Base-by-base conservation (phyloP, 1,139 yeast species). In the Candida sp. region DNA sequence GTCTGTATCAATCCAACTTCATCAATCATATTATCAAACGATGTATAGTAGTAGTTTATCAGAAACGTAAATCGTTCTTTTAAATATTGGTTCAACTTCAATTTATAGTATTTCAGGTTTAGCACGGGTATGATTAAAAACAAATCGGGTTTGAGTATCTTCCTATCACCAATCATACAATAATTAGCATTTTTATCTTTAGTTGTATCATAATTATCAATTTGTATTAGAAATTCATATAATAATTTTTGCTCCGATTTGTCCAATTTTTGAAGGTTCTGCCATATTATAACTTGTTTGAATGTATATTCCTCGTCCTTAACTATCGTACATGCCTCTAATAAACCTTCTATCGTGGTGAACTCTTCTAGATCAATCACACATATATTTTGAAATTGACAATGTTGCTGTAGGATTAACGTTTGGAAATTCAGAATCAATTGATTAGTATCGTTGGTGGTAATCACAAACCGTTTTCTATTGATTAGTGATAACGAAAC, bases 61-160 rank as follows among this genome's bases (percentile, higher is more conserved):
- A 64, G 58, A 43, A 70, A 70, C 73, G 75, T 68, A 49, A 73
- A 70, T 50, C 64, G 60, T 46, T 66, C 71, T 50, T 70, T 71
- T 35, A 73, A 53, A 34, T 54, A 59, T 36, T 61, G 70, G 43
- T 66, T 54, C 5, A 66, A 44, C 43, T 53, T 53, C 8, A 53
- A 49, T 4, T 52, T 44, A 15, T 48, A 46, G 2, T 43, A 41
- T 19, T 43, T 47, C 23, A 50, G 45, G 22, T 55, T 60, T 25
- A 66, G 45, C 9, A 66, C 53, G 22, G 63, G 57, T 1, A 70
- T 50, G 5, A 70, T 53, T 3, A 62, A 51, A 42, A 62, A 63
- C 6, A 59, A 41, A 6, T 48, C 46, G 2, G 69, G 69, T 34
- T 54, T 55, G 4, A 33, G 21, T 4, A 66, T 46, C 3, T 43